Conservation (phyloP, 345 rosid species). For the Boechera divaricarpa region DNA sequence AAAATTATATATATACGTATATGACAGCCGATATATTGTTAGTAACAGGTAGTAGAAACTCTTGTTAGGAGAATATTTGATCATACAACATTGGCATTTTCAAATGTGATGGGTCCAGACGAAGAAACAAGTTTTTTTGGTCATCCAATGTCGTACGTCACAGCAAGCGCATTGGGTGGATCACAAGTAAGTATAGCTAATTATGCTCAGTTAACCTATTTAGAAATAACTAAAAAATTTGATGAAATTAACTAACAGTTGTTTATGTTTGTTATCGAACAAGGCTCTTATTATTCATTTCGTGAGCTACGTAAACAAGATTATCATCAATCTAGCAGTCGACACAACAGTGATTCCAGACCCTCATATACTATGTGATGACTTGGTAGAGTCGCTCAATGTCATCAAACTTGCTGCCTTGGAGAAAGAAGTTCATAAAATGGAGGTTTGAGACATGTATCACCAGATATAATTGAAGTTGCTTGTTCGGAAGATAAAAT, state of each 20-base stretch:
- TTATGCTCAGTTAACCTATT: background rate
- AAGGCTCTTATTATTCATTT: constrained; percentile 73
- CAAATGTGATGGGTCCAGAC: constrained; percentile 57
- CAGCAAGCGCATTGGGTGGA: constrained; percentile 56
- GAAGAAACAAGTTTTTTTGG: constrained; percentile 61
- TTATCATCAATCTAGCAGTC: constrained; percentile 58
- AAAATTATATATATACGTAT: background rate
- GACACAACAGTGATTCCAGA: constrained; percentile 66
- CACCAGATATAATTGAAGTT: background rate
- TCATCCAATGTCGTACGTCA: constrained; percentile 57
- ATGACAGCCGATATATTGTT: background rate
- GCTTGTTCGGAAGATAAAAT: background rate
- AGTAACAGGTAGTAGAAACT: constrained; percentile 40
- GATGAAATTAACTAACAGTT: background rate
- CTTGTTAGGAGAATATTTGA: constrained; percentile 40
- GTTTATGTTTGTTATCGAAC: constrained; percentile 53
- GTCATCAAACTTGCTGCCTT: constrained; percentile 49
- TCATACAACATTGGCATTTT: constrained; percentile 54
- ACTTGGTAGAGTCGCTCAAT: constrained; percentile 58
- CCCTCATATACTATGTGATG: constrained; percentile 61
- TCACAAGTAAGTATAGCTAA: constrained; percentile 52
- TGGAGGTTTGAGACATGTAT: constrained; percentile 16
- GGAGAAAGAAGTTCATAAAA: constrained; percentile 10
- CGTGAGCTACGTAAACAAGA: constrained; percentile 65
- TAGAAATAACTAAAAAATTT: background rate